A percentile compares a stretch with the other conserved stretches of the same genome.
These are phyloP conservation scores for Leccinum barrowsii DNA, from an alignment of 768 basidiomycete species.

Conservation along the genomic window DNA sequence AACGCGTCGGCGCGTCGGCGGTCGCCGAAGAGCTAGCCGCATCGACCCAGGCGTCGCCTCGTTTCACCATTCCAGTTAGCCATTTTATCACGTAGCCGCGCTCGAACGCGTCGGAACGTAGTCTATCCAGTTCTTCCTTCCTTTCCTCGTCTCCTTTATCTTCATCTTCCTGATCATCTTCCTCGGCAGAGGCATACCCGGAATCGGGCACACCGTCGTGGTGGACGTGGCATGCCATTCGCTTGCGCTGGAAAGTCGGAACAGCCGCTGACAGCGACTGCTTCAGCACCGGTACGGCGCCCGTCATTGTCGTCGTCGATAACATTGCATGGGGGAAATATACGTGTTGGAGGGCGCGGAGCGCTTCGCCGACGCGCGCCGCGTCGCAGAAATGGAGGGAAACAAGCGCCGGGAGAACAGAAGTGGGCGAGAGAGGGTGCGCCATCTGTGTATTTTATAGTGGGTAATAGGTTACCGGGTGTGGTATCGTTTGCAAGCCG, in stretches of 20 bases:
- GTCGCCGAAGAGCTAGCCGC: slow-evolving; percentile 12
- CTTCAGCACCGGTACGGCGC: slow-evolving; percentile 19
- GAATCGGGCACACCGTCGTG: slow-evolving; percentile 59
- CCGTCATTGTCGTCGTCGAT: neutral
- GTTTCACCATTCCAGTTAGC: slow-evolving; percentile 66
- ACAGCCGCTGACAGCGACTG: slow-evolving; percentile 12
- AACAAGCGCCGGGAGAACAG: slow-evolving; percentile 56
- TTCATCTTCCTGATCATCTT: slow-evolving; percentile 40
- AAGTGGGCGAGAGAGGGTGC: slow-evolving; percentile 37
- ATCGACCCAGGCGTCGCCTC: slow-evolving; percentile 50
- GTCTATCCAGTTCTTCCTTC: slow-evolving; percentile 36
- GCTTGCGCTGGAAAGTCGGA: slow-evolving; percentile 26
- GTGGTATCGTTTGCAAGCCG: slow-evolving; percentile 2
- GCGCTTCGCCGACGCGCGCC: slow-evolving; percentile 35
- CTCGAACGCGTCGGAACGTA: slow-evolving; percentile 65
- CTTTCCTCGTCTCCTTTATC: slow-evolving; percentile 12
- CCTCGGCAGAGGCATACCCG: slow-evolving; percentile 74
- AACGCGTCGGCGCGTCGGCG: slow-evolving; percentile 1
- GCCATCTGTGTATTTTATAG: slow-evolving; percentile 10
- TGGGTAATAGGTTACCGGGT: neutral
- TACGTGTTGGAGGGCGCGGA: slow-evolving; percentile 44
- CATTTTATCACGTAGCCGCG: slow-evolving; percentile 67
- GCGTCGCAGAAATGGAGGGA: slow-evolving; percentile 37
- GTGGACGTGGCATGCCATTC: slow-evolving; percentile 26
- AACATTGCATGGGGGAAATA: slow-evolving; percentile 45